phyloP scores from a whole-genome alignment of 805 yeast genomes.

The Zygoascus biomembranicola region DNA sequence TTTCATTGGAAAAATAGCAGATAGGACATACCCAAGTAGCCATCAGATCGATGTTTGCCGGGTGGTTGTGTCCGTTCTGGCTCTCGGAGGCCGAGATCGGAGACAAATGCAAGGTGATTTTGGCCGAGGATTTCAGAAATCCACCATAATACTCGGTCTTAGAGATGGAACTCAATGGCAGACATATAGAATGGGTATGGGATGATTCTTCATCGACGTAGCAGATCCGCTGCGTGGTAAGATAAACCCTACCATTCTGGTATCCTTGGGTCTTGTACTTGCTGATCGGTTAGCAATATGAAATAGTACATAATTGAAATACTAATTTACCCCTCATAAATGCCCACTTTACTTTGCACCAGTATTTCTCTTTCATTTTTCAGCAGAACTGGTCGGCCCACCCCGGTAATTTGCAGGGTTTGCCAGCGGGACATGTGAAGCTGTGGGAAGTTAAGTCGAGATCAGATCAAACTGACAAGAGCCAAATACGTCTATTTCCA shows the following conservation, averaged over 20 bases:
- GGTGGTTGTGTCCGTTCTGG: constrained; percentile 1
- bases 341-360: constrained; percentile 53
- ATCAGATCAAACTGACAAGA: background rate
- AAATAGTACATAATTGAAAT: background rate
- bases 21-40: constrained; percentile 80
- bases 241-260: constrained; percentile 70
- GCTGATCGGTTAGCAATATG: constrained; percentile 22
- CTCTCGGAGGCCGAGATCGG: constrained; percentile 1
- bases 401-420: constrained; percentile 25
- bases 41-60: constrained; percentile 5
- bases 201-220: constrained; percentile 53
- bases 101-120: constrained; percentile 43
- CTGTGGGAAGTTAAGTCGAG: background rate
- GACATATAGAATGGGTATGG: constrained; percentile 36
- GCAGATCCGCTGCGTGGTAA: constrained; percentile 66
- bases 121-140: constrained; percentile 72
- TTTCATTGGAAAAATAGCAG: constrained; percentile 60
- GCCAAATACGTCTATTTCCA: background rate
- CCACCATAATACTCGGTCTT: constrained; percentile 37
- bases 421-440: constrained; percentile 23
- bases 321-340: constrained; percentile 53
- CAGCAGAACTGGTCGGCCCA: constrained; percentile 26
- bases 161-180: constrained; percentile 38
- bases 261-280: constrained; percentile 51
- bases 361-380: constrained; percentile 43